Conservation (phyloP, 495 filamentous ascomycete species). For the Aspergillus haitiensis region DNA sequence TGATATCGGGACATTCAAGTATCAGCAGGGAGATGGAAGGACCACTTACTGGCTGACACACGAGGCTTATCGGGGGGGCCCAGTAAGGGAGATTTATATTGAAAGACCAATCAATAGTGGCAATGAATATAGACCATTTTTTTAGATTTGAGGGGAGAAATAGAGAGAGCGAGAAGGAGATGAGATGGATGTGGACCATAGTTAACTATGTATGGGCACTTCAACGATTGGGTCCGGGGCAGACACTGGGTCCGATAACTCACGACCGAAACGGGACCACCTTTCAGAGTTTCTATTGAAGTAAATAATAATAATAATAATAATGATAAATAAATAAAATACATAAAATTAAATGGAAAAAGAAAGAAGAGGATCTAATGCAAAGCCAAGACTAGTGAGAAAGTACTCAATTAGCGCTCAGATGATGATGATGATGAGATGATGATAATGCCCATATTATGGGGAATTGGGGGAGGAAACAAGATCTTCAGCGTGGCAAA, state of each 20-base stretch:
- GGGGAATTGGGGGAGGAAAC: not conserved
- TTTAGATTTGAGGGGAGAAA: constrained; percentile 6
- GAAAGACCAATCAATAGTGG: constrained; percentile 24
- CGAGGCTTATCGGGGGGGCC: constrained; percentile 37
- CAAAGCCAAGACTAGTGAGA: constrained; percentile 1
- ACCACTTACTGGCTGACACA: constrained; percentile 16
- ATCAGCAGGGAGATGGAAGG: not conserved
- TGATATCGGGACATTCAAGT: constrained; percentile 1
- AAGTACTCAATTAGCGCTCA: not conserved
- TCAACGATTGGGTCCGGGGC: not conserved
- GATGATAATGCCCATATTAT: not conserved
- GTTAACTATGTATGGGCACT: not conserved
- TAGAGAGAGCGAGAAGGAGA: not conserved
- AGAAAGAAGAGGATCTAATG: not conserved
- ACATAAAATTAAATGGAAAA: no score
- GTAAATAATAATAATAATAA: not conserved
- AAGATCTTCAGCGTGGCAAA: constrained; percentile 5
- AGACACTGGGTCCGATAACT: not conserved
- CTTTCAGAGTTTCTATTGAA: not conserved
- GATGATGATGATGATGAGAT: not conserved
- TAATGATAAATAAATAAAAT: no score
- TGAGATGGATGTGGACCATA: not conserved
- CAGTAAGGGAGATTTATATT: constrained; percentile 31
- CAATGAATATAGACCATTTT: not conserved
- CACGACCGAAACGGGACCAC: not conserved